Percentiles rank a stretch among this genome's conserved stretches.
Conservation (phyloP, 108 stramenopile species). For the Nitzschia sp. region DNA sequence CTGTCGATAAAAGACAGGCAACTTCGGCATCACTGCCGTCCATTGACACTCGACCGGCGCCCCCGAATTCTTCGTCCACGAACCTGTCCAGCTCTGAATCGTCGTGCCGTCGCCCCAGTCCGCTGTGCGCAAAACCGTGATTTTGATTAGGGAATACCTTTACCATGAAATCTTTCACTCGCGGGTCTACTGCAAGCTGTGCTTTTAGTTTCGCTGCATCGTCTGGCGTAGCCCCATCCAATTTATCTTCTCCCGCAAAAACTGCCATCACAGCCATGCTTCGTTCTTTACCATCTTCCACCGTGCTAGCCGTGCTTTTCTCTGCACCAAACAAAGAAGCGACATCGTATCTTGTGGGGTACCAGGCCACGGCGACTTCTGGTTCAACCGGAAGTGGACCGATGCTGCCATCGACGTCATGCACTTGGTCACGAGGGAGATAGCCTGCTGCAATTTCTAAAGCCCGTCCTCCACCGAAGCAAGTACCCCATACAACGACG, state of each 20-base stretch:
- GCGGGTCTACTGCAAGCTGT: constrained; percentile 58
- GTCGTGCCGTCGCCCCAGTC: constrained; percentile 17
- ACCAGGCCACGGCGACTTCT: constrained; percentile 79
- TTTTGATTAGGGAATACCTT: constrained; percentile 81
- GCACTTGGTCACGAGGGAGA: constrained; percentile 53
- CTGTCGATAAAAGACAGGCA: constrained; percentile 80
- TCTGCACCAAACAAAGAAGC: constrained; percentile 58
- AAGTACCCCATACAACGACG: constrained; percentile 82
- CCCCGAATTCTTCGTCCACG: constrained; percentile 71
- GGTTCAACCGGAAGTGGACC: constrained; percentile 76
- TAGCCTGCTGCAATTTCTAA: constrained; percentile 78
- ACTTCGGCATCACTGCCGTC: constrained; percentile 73
- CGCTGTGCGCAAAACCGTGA: constrained; percentile 82
- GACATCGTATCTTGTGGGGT: constrained; percentile 81
- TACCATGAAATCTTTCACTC: constrained; percentile 80
- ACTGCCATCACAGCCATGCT: constrained; percentile 77
- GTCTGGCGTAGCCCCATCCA: constrained; percentile 65
- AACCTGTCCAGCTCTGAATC: constrained; percentile 47
- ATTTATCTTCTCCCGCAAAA: constrained; percentile 68
- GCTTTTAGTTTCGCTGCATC: constrained; percentile 67
- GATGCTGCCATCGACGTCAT: constrained; percentile 61
- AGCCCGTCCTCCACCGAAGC: constrained; percentile 83
- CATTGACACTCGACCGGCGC: constrained; percentile 38
- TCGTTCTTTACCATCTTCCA: constrained; percentile 16
- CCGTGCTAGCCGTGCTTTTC: neutral